Base-by-base conservation (phyloP, 1,284 basidiomycete species). In the Malassezia furfur region DNA sequence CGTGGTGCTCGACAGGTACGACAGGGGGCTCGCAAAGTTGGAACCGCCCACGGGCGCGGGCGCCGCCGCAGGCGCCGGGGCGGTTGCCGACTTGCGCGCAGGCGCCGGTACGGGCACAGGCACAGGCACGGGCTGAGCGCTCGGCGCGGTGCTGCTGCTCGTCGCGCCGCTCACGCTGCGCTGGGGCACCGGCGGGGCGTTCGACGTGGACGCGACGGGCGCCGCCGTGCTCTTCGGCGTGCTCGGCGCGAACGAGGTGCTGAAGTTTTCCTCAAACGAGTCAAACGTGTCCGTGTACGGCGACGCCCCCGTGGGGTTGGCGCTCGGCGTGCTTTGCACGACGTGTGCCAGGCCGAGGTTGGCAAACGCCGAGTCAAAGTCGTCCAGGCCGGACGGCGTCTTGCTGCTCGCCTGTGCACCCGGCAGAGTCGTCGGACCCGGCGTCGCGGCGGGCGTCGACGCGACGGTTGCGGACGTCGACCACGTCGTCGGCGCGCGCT, bases 321-420 rank as follows among this genome's bases (percentile, higher is more conserved):
- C 38, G 11, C 45, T 41, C 17, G 59, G 39, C 19, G 54, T 44
- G 17, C 25, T 12, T 14, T 62, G 64, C n/a, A 66, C 64, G 21
- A 63, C 57, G 22, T 65, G 55, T 0, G 63, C 59, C 1, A 64
- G 62, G 10, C 70, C 69, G 17, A 74, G 57, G 41, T 71, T 69
- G 34, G 68, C 65, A 44, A 74, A 74, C 0, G 72, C 71, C 31
- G 64, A 61, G 31, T 74, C 72, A 47, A 74, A 74, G 47, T 74
- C 72, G 52, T 74, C 70, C 47, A 69, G 61, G 38, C 57, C 50
- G 5, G 57, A 36, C 17, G n/a, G 19, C 22, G 19, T 2, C 28
- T 32, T 12, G 19, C 4, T 19, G 15, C 38, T 45, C 32, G 10
- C 19, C 25, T 12, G 43, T 5, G 25, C 22, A 22, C 17, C 12